A percentile compares a stretch with the other conserved stretches of the same genome.
phyloP scores from a whole-genome alignment of 768 basidiomycete species.

The Lyophyllum atratum region DNA sequence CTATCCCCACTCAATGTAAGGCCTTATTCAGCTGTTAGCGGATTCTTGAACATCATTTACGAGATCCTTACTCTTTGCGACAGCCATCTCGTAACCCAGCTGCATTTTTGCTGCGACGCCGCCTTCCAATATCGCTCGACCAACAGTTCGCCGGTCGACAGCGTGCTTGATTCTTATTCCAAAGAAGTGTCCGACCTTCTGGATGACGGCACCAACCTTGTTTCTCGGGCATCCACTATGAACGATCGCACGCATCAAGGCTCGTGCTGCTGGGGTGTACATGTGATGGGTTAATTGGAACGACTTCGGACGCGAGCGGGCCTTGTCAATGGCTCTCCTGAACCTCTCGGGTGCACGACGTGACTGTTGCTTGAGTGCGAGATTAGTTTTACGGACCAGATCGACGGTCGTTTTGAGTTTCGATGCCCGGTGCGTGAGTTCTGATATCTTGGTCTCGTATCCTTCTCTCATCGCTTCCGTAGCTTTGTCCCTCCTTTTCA shows the following conservation, averaged over 20 bases:
- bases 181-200: constrained; percentile 12
- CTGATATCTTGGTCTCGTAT: not conserved
- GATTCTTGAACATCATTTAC: not conserved
- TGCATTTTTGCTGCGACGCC: constrained; percentile 13
- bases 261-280: constrained; percentile 17
- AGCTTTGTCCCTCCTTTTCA: not conserved
- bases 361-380: not conserved
- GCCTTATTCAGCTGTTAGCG: not conserved
- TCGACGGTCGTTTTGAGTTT: not conserved
- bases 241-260: constrained; percentile 15
- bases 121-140: constrained; percentile 15
- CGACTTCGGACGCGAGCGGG: not conserved
- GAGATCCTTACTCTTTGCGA: not conserved
- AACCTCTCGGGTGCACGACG: not conserved
- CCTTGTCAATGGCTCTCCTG: not conserved
- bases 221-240: constrained; percentile 12
- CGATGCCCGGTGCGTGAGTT: not conserved
- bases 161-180: constrained; percentile 8
- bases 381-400: not conserved
- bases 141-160: constrained; percentile 18
- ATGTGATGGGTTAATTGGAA: not conserved
- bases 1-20: constrained; percentile 15
- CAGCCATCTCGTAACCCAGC: constrained; percentile 10
- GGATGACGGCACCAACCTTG: not conserved
- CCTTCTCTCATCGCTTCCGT: not conserved